Conservation (phyloP, 148 eudicot genomes). For the Polygonum maritimum region DNA sequence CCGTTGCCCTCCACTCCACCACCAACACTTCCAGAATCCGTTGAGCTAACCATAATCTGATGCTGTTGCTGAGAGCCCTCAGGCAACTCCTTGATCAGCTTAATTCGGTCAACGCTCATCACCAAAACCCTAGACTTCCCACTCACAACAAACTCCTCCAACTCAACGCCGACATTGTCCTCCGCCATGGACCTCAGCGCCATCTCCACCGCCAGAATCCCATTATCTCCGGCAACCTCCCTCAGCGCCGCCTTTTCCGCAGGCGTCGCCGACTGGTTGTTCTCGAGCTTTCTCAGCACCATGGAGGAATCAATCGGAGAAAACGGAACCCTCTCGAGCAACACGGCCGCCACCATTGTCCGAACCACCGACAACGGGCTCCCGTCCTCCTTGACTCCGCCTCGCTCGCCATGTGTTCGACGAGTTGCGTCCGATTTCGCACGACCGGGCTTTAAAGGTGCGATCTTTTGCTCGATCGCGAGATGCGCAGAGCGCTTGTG, state of each 20-base stretch:
- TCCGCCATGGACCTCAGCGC: slow-evolving; percentile 63
- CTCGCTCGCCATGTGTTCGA: slow-evolving; percentile 10
- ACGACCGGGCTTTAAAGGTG: slow-evolving; percentile 7
- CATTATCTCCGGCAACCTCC: slow-evolving; percentile 61
- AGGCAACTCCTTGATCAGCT: slow-evolving; percentile 63
- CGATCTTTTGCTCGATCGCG: slow-evolving; percentile 9
- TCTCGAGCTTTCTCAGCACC: slow-evolving; percentile 68
- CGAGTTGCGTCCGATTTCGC: slow-evolving; percentile 13
- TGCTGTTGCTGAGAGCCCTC: slow-evolving; percentile 30
- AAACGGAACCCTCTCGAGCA: slow-evolving; percentile 67
- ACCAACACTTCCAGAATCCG: slow-evolving; percentile 19
- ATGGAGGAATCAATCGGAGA: slow-evolving; percentile 62
- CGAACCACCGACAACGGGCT: slow-evolving; percentile 45
- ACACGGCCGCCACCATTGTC: slow-evolving; percentile 64
- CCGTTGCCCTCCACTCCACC: slow-evolving; percentile 19
- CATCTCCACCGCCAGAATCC: slow-evolving; percentile 58
- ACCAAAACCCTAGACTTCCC: slow-evolving; percentile 78
- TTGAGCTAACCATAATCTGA: slow-evolving; percentile 17
- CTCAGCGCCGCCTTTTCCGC: slow-evolving; percentile 56
- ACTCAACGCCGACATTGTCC: slow-evolving; percentile 59
- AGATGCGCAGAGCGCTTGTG: slow-evolving; percentile 12
- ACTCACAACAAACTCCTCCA: slow-evolving; percentile 69
- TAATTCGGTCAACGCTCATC: slow-evolving; percentile 51
- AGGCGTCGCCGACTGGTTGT: slow-evolving; percentile 25
- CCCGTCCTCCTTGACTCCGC: slow-evolving; percentile 23